Base-by-base conservation (phyloP, 352 stramenopile species). In the Phytopythium litorale region DNA sequence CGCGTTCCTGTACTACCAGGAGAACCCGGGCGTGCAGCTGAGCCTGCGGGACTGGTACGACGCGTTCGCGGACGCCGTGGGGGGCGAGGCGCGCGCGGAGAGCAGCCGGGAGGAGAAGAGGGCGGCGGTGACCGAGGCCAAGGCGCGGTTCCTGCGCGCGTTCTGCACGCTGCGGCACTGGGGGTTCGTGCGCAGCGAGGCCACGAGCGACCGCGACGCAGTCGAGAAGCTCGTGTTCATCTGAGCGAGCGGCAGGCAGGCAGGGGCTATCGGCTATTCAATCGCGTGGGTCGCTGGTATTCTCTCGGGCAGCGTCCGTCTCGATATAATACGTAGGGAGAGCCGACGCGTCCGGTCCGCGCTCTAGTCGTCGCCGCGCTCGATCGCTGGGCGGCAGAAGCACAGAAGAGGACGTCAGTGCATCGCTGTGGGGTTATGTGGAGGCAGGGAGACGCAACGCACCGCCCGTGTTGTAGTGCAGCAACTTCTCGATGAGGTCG, bases 401-500 rank as follows among this genome's bases (percentile, higher is more conserved):
- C 6, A 62, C 50, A 28, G 32, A 62, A 54, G 23, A 3, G 4
- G 32, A 25, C 4, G 15, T 19, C 9, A 16, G 61, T 1, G 35
- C 12, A 5, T 40, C 6, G 35, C 12, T 3, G 35, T 40, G 35
- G 1, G 5, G 15, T 1, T 40, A 15, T 40, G 62, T 8, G 45
- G 35, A 66, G 1, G 42, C 11, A 56, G n/a, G 58, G 25, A 53
- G 25, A 13, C 19, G 7, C 6, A 37, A 54, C 80, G 55, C 65
- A 96, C 85, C 87, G 65, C 84, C 84, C n/a, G 87, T 99, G 87
- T 99, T 99, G 87, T 99, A 99, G 83, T 99, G 98, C 64, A 99
- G 87, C 55, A 99, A 87, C 81, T 99, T 99, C 81, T 99, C 96
- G 75, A 99, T 99, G 35, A 99, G 88, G 83, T 99, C 98, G 25